Base-by-base conservation (phyloP, 2,329 filamentous ascomycete genomes). In the Colletotrichum higginsianum region DNA sequence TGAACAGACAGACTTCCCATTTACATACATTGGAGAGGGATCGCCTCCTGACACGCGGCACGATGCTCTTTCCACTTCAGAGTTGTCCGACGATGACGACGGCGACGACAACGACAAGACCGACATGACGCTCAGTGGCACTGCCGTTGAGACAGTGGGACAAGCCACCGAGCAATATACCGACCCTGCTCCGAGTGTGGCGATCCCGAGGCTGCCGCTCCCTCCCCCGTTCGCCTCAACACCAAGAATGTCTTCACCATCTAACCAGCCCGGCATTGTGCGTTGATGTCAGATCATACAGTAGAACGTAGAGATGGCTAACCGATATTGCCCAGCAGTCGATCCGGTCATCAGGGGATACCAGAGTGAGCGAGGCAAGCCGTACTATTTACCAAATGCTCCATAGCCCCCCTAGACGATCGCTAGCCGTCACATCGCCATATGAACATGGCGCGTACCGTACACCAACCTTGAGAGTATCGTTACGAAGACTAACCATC, bases 121-220 rank as follows among this genome's bases (percentile, higher is more conserved):
- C 2, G 35, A 52, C 9, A 62, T 9, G 26, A 12, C 47, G 38
- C 12, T 2, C 21, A 52, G 35, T 8, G 6, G 35, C 12, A 21
- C 16, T 4, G 5, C 12, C 21, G 26, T 18, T 18, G 46, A 40
- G 46, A 13, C 47, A 3, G 26, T 13, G 35, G 2, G 2, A 40
- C 30, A 26, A 15, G 5, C 9, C n/a, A 46, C 9, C 40, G 57
- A 35, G 9, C 40, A 46, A 12, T 6, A 65, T 21, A 26, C n/a
- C 13, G 40, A 40, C 15, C 23, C 4, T 30, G n/a, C 26, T 23
- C 26, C 50, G 50, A n/a, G 35, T 42, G 23, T 23, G 35, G n/a
- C 21, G 5, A 47, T 16, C 8, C 12, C n/a, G 11, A 57, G 76
- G 78, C 11, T 80, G 79, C 49, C 80, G 76, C 46, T 78, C 75